Evolutionary conservation across 2,329 filamentous ascomycete species (phyloP), one percentile per base, ranked within the genome.

Genomic region (Colletotrichum echinochloae): DNA sequence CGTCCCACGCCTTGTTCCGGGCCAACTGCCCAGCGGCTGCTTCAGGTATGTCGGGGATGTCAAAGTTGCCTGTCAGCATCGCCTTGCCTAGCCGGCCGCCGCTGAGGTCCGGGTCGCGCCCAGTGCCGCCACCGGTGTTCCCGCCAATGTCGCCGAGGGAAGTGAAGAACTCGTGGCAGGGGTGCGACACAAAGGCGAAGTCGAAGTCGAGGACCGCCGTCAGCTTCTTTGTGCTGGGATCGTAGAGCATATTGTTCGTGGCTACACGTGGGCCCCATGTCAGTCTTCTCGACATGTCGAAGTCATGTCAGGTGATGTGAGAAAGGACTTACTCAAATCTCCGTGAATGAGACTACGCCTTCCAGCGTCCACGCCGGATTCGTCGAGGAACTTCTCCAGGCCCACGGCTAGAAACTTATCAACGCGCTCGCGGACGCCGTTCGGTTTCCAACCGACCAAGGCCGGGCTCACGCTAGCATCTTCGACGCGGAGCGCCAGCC

Each of bases 181-280:
- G 76, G 35, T 79, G 74, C 0, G 73, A 67, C 20, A 78, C 37
- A 5, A 33, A 60, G 1, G 77, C 72, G 26, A 55, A 79, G 66
- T 78, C 77, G 54, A 78, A 79, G 46, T 79, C 77, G 9, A 79
- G 62, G 8, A 79, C 28, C 1, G 70, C 75, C 0, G 76, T 77
- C 37, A 78, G 65, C n/a, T 60, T 67, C 14, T 72, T 73, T 8
- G 72, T 72, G 4, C 14, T 57, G 2, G 54, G 54, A 33, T 79
- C 74, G 51, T 59, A 77, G 5, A 78, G 72, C 5, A 78, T 63
- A 48, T 79, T 79, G 54, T 76, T 75, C 62, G 60, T 75, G 1
- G 74, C 76, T 77, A 28, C n/a, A n/a, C n/a, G n/a, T n/a, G n/a
- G 20, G 12, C 23, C 9, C 35, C 7, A 8, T 6, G 20, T 39